Percentiles rank a stretch among this genome's conserved stretches.
Conservation (phyloP, 164 flowering plant genomes). For the Aristolochia fimbriata region DNA sequence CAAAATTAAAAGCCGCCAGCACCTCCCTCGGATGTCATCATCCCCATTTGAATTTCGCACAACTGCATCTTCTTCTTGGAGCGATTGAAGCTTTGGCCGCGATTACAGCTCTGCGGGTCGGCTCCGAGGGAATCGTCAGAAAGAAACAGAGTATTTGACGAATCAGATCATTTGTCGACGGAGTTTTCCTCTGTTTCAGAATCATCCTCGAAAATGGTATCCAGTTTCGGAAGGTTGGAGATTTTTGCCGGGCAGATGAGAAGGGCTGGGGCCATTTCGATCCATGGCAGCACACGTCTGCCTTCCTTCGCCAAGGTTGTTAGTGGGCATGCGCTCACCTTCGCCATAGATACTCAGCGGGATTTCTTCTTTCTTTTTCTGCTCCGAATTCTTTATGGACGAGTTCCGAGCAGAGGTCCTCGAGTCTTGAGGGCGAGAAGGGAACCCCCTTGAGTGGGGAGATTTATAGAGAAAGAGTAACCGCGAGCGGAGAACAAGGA, state of each 20-base stretch:
- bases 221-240: neutral
- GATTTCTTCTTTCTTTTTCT: neutral
- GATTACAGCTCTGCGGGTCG: neutral
- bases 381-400: neutral
- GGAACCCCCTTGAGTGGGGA: neutral
- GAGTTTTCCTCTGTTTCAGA: neutral
- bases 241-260: neutral
- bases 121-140: neutral
- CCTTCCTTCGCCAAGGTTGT: neutral
- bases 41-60: too few relatives aligned
- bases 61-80: neutral
- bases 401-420: neutral
- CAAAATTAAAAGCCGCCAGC: neutral
- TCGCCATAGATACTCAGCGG: neutral
- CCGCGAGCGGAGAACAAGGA: neutral
- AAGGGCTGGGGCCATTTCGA: neutral
- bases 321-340: neutral
- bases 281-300: neutral
- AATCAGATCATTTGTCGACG: neutral
- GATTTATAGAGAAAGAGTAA: neutral
- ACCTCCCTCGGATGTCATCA: too few relatives aligned
- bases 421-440: neutral
- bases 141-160: neutral
- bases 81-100: neutral
- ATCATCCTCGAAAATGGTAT: neutral